Conservation (phyloP, 2,329 filamentous ascomycete genomes). For the Epichloe uncinata region DNA sequence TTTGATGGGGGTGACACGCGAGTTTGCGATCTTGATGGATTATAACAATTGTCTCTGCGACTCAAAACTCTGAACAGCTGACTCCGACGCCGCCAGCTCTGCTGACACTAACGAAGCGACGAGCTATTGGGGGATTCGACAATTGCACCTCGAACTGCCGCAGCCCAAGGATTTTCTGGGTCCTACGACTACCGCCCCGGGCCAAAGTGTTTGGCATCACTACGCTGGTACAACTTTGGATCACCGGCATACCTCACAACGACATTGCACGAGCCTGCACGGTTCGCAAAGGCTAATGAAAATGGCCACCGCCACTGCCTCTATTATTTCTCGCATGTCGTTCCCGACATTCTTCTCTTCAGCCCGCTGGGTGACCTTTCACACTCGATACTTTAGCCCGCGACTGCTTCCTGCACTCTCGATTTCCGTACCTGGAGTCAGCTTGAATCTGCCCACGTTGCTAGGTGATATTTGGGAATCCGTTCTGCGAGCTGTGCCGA, state of each 20-base stretch:
- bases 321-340: conserved; percentile 43
- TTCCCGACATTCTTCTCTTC: conserved; percentile 26
- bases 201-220: background rate
- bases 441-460: conserved; percentile 41
- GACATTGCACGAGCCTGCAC: background rate
- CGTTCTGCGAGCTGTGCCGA: conserved; percentile 81
- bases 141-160: background rate
- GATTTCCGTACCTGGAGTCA: conserved; percentile 47
- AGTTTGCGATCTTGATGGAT: conserved; percentile 11
- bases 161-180: background rate
- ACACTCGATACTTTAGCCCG: conserved; percentile 30
- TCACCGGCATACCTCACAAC: background rate
- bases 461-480: conserved; percentile 84
- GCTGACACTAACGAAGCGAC: background rate
- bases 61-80: background rate
- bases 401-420: conserved; percentile 40
- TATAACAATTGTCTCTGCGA: background rate
- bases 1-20: conserved; percentile 11
- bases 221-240: too few relatives aligned
- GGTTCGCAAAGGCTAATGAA: background rate
- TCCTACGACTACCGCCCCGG: background rate
- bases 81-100: background rate
- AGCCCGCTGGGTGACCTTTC: conserved; percentile 30
- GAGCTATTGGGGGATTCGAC: background rate
- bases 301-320: conserved; percentile 15